phyloP scores from a whole-genome alignment of 805 yeast genomes.

The Maudiozyma saulgeensis region DNA sequence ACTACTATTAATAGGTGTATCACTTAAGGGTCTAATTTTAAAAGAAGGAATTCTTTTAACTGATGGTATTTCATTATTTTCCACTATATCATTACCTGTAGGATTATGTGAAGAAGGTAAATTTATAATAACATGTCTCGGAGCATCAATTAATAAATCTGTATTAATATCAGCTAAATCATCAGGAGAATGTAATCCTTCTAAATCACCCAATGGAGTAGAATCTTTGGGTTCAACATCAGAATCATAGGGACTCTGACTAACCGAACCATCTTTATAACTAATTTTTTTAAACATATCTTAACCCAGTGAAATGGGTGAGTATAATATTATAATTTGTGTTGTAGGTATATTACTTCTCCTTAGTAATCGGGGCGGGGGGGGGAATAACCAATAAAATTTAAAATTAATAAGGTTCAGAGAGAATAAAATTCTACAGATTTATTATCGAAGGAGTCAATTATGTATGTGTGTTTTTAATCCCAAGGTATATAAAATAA shows the following conservation, averaged over 20 bases:
- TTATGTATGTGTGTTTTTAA: too few species aligned
- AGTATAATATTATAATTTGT: too few species aligned
- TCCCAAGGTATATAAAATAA: too few species aligned
- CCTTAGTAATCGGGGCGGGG: too few species aligned
- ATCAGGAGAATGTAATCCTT: not conserved
- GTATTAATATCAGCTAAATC: not conserved
- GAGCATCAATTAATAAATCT: not conserved
- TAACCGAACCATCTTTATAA: not conserved
- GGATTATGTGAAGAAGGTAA: not conserved
- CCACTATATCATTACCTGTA: conserved; percentile 8
- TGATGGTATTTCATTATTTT: conserved; percentile 4
- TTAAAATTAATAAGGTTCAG: too few species aligned
- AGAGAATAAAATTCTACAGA: too few species aligned
- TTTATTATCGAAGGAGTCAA: too few species aligned
- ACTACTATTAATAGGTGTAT: conserved; percentile 58
- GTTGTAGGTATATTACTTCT: too few species aligned
- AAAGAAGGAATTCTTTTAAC: conserved; percentile 38
- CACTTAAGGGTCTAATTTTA: conserved; percentile 63
- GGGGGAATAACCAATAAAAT: too few species aligned
- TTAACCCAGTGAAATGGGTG: too few species aligned
- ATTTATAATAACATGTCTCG: not conserved
- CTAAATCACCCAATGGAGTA: not conserved
- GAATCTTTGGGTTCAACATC: conserved; percentile 4
- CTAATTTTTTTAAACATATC: conserved; percentile 6
- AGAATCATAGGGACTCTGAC: conserved; percentile 4